Evolutionary conservation across 345 rosid genomes (phyloP).

Genomic region (Syzygium jambos): DNA sequence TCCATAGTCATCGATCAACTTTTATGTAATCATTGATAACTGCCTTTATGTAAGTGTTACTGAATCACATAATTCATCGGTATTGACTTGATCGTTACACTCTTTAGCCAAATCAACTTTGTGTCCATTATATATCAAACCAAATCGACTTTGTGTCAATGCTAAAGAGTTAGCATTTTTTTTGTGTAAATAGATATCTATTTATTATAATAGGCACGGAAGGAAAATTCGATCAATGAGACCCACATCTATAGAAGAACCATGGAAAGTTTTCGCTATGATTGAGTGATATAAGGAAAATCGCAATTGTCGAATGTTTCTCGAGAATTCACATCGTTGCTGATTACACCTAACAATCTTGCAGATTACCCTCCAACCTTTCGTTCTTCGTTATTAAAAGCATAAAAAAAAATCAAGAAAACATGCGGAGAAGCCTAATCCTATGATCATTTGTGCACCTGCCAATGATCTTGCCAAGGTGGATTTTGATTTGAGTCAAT

Average conservation of each 20-base stretch:
- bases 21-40: neutral
- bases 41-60: neutral
- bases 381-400: neutral
- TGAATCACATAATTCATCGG: neutral
- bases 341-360: neutral
- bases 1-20: neutral
- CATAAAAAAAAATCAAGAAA: neutral
- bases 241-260: neutral
- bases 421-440: neutral
- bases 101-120: neutral
- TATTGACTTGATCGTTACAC: neutral
- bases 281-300: neutral
- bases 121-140: neutral
- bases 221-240: neutral
- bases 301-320: accelerated
- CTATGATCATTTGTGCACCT: neutral
- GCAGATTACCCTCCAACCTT: neutral
- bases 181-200: neutral
- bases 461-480: neutral
- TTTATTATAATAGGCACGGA: neutral
- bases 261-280: neutral
- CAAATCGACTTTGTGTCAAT: neutral
- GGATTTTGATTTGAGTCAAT: neutral
- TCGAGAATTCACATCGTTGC: neutral
- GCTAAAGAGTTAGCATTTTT: neutral